Evolutionary conservation across 345 rosid genomes (phyloP), one percentile per base, ranked within the genome.

Genomic region (Aquilaria yunnanensis): DNA sequence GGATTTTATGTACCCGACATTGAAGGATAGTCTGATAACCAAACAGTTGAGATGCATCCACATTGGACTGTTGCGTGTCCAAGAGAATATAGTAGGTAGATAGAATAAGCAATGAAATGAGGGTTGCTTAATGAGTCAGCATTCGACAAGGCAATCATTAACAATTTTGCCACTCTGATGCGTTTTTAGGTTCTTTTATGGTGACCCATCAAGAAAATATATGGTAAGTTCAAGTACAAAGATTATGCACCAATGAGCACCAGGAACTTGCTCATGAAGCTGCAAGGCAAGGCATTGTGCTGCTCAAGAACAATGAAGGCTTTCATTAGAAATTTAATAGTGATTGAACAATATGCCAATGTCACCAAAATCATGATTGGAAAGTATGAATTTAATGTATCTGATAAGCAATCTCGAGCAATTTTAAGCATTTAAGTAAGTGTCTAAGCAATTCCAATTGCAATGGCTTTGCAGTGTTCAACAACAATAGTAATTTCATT

Each of bases 311-410:
- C 75, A 56, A 53, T 1, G 70, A 63, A 10, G 84, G 80, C 4
- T 83, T 75, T 9, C 43, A 78, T 81, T 32, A 86, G 81, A 69
- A 72, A 77, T 16, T 59, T 94, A 53, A 96, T 97, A 1, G 95
- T 94, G 30, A 88, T 94, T 32, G 99, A 97, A 57, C 97, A 97
- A 0, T 86, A 94, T 51, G 92, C 90, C n/a, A 82, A 94, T 65
- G 97, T 81, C 73, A 90, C 97, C 1, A 83, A 85, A 54, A 86
- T 92, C 47, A 94, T 94, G 97, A 90, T 94, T 14, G 99, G 99
- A 51, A 94, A 94, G 81, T 94, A 90, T 34, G 96, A 79, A 81
- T 97, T 90, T 81, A 48, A 9, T 14, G 23, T 23, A 23, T 23
- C 1, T 23, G 23, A 23, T 23, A 23, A 23, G 23, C 23, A 23